A percentile compares a stretch with the other conserved stretches of the same genome.
These are phyloP conservation scores for Artemisia annua DNA, from an alignment of 129 eudicot species.

Conservation along the genomic window DNA sequence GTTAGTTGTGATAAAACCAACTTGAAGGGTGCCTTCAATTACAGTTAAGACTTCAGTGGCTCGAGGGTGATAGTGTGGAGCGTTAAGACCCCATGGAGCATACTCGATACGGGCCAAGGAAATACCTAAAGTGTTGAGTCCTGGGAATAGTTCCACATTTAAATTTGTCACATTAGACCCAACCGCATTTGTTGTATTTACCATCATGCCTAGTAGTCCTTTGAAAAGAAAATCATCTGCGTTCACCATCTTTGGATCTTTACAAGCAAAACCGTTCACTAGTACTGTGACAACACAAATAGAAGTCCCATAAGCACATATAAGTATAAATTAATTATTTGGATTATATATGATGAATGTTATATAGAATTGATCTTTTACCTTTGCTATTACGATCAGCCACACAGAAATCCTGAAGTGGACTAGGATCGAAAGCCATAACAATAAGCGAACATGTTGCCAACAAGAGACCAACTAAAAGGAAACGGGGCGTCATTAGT, in stretches of 20 bases:
- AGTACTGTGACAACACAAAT: neutral
- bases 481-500: conserved; percentile 18
- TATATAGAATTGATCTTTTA: neutral
- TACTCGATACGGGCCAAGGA: conserved; percentile 43
- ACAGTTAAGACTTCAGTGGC: conserved; percentile 39
- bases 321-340: neutral
- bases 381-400: conserved; percentile 32
- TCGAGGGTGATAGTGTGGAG: conserved; percentile 42
- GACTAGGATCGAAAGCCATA: conserved; percentile 35
- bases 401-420: conserved; percentile 38
- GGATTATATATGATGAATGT: neutral
- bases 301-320: neutral
- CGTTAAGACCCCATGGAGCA: conserved; percentile 39
- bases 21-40: conserved; percentile 30
- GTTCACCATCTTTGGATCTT: conserved; percentile 22
- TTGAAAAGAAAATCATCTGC: conserved; percentile 34
- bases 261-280: conserved; percentile 33
- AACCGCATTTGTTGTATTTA: conserved; percentile 30
- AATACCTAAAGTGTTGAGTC: conserved; percentile 47
- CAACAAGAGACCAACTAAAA: conserved; percentile 23
- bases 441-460: conserved; percentile 15
- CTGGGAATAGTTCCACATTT: conserved; percentile 26
- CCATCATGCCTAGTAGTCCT: conserved; percentile 30
- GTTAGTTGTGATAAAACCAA: conserved; percentile 46
- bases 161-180: conserved; percentile 36